These are phyloP conservation scores for Pseudocercospora cruenta DNA, from an alignment of 2,329 filamentous ascomycete genomes.

Conservation along the genomic window DNA sequence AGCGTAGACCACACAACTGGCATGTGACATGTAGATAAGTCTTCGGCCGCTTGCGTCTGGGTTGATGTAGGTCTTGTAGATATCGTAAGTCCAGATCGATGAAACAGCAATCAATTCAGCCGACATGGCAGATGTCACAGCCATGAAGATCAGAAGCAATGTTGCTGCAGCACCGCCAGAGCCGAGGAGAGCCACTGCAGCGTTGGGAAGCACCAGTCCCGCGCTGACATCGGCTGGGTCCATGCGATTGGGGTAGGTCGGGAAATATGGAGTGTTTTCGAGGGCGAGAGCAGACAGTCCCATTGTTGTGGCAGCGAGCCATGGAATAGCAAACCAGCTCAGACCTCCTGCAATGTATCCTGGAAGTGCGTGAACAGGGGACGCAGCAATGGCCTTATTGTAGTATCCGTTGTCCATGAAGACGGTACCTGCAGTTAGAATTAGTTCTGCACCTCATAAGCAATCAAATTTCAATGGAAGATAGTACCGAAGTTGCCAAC, in stretches of 20 bases:
- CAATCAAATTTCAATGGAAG: conserved; percentile 52
- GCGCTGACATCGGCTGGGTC: conserved; percentile 73
- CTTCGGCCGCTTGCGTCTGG: conserved; percentile 73
- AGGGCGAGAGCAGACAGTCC: conserved; percentile 80
- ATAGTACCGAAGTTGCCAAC: conserved; percentile 81
- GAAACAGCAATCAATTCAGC: conserved; percentile 86
- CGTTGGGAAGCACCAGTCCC: conserved; percentile 82
- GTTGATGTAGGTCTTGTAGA: conserved; percentile 86
- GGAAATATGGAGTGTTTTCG: conserved; percentile 72
- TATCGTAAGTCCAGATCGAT: conserved; percentile 84
- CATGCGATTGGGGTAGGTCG: conserved; percentile 74
- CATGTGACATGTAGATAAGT: conserved; percentile 79
- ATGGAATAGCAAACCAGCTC: conserved; percentile 91
- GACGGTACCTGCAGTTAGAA: conserved; percentile 64
- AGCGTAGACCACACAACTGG: conserved; percentile 73
- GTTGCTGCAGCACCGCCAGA: conserved; percentile 79
- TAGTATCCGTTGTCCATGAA: conserved; percentile 81
- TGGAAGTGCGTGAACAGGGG: conserved; percentile 78
- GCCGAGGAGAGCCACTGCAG: conserved; percentile 80
- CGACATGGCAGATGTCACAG: conserved; percentile 81
- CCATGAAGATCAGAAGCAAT: conserved; percentile 84
- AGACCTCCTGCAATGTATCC: conserved; percentile 87
- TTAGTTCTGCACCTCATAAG: no score
- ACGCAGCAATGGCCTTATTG: conserved; percentile 90
- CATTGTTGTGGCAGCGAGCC: conserved; percentile 86